Conservation (phyloP, 305 asterid species). For the Fraxinus baroniana region DNA sequence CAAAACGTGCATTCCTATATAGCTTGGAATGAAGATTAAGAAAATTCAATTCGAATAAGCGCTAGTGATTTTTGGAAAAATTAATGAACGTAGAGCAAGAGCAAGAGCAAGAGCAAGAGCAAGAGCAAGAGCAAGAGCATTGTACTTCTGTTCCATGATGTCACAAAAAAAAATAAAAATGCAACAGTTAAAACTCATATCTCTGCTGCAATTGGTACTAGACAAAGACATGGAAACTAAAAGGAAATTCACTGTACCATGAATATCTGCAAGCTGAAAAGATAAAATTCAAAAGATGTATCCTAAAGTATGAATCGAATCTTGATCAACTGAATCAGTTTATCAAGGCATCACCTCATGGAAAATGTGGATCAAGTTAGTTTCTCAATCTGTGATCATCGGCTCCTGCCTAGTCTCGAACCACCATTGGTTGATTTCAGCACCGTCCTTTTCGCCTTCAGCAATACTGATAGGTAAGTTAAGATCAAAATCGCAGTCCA, state of each 20-base stretch:
- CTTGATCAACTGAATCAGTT: neutral
- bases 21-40: neutral
- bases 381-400: slow-evolving; percentile 32
- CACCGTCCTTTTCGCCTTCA: slow-evolving; percentile 24
- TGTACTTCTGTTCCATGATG: neutral
- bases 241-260: neutral
- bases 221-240: neutral
- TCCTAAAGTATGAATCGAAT: neutral
- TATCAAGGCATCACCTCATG: neutral
- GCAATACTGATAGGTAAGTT: slow-evolving; percentile 37
- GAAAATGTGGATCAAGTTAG: neutral
- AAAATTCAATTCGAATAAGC: slow-evolving; percentile 8
- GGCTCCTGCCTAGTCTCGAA: slow-evolving; percentile 28
- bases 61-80: neutral
- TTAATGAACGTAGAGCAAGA: neutral
- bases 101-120: neutral
- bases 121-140: neutral
- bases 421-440: slow-evolving; percentile 40
- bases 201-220: neutral
- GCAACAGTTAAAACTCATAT: neutral
- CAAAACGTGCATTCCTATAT: slow-evolving; percentile 13
- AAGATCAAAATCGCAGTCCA: slow-evolving; percentile 43
- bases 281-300: neutral
- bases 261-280: neutral
- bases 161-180: too few relatives aligned